These are phyloP conservation scores for Starmerella apis DNA, from an alignment of 805 yeast genomes.

Conservation along the genomic window DNA sequence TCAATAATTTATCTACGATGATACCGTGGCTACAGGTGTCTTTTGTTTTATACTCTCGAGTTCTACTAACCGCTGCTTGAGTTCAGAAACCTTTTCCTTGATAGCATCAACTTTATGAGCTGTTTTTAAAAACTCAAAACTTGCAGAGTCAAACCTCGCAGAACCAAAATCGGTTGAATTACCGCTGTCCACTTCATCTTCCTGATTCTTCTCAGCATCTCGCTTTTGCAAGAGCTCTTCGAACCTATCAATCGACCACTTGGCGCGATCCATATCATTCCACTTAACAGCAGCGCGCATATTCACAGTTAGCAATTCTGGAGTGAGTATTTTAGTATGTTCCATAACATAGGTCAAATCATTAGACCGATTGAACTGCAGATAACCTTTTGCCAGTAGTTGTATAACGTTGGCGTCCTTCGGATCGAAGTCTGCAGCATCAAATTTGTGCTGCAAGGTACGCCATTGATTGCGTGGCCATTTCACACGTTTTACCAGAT, in stretches of 20 bases:
- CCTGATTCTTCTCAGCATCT: no score
- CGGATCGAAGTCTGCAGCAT: background rate
- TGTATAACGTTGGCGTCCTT: background rate
- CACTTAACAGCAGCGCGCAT: constrained; percentile 23
- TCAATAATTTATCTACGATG: no score
- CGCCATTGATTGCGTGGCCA: constrained; percentile 6
- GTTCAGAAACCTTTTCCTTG: no score
- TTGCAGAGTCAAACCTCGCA: no score
- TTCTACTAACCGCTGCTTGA: no score
- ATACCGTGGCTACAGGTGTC: no score
- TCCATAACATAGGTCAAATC: constrained; percentile 4
- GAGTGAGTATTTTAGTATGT: background rate
- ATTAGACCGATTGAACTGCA: constrained; percentile 13
- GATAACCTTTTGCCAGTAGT: constrained; percentile 16
- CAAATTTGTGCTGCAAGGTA: constrained; percentile 13
- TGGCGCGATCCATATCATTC: constrained; percentile 21
- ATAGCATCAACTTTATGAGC: no score
- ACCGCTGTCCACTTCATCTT: no score
- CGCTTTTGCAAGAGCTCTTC: background rate
- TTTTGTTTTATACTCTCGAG: no score
- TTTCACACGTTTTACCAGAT: constrained; percentile 8
- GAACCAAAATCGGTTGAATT: no score
- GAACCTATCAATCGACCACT: constrained; percentile 21
- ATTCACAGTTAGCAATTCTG: constrained; percentile 20
- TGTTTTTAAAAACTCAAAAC: no score